Evolutionary conservation across 768 basidiomycete species (phyloP), one percentile per base, ranked within the genome.

Genomic region (Auriculariales sp.): DNA sequence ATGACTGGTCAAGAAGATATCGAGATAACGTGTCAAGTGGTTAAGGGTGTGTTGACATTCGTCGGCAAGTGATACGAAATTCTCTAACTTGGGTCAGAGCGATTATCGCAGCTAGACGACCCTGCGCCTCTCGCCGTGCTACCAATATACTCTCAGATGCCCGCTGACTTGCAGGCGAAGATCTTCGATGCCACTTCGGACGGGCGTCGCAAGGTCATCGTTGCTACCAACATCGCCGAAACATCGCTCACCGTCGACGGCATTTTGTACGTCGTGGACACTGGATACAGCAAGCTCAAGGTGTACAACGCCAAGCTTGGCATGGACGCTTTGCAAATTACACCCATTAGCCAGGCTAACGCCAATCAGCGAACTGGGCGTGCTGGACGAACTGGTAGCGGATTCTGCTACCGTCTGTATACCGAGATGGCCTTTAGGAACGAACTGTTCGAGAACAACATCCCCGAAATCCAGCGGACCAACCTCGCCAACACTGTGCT

Each of bases 1-100:
- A 98, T 98, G 94, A 99, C 95, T 25, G 95, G 95, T 31, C 95
- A 98, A 67, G 95, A 98, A 66, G 94, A 99, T 62, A 99, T 99
- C 53, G 94, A 98, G 66, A 76, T 90, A 28, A 98, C 92, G 10
- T 99, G 95, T 61, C 85, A 89, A 59, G 94, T 98, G 28, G 71
- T 97, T 17, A 77, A 83, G 64, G 92, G 92, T 91, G 47, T 42
- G 74, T 60, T 3, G 28, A 25, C 24, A 63, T 33, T 7, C 4
- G 27, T 2, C 32, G 57, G 34, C 27, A 34, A 25, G 46, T 50
- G 29, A 35, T 42, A 31, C 24, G 28, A 25, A 39, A 25, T 47
- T n/a, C 29, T 25, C 33, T 25, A 22, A 25, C 35, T 17, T 24
- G 12, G 25, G 34, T 24, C 59, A 94, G 95, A 99, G 65, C 89